Base-by-base conservation (phyloP, 768 basidiomycete species). In the Leccinum arenicola region DNA sequence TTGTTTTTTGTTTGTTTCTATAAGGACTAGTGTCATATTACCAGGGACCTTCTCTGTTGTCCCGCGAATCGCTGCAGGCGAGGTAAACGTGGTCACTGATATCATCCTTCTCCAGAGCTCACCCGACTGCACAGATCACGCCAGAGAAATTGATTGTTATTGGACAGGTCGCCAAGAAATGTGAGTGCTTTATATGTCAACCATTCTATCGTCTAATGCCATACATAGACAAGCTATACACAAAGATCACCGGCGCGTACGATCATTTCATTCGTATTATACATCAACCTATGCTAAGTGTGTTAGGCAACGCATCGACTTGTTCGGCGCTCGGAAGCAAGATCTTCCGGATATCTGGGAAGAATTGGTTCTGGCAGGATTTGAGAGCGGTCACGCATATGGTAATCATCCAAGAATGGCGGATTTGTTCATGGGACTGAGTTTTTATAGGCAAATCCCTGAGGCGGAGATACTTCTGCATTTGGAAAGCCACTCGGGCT, bases 381-480 rank as follows among this genome's bases (percentile, higher is more conserved):
- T 91, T 62, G 87, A 90, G 70, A 87, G 85, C 38, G 88, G 89
- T 2, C 88, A 89, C 65, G 89, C 85, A 0, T 90, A 90, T 67
- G 88, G 87, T 60, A 83, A 83, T 64, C 38, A 14, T 45, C 31
- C 19, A 19, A 43, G 5, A 33, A 40, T 40, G 17, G 0, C 38
- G 4, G 17, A 40, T n/a, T 40, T 38, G 8, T 40, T 40, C 38
- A 6, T 17, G 17, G 9, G 38, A 4, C 17, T 40, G 17, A 40
- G 17, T 48, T 11, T 38, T 35, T 7, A 15, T 43, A 74, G 74
- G 74, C n/a, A 77, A 77, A 60, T 77, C 81, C 10, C 72, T 90
- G 38, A 91, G 17, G 19, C 6, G 27, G 52, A 50, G 23, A 40
- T 17, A 6, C 58, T 57, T 48, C 66, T 29, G 2, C 12, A 23